Evolutionary conservation across 495 filamentous ascomycete species (phyloP).

Genomic region (Penicillium ochrochloron): DNA sequence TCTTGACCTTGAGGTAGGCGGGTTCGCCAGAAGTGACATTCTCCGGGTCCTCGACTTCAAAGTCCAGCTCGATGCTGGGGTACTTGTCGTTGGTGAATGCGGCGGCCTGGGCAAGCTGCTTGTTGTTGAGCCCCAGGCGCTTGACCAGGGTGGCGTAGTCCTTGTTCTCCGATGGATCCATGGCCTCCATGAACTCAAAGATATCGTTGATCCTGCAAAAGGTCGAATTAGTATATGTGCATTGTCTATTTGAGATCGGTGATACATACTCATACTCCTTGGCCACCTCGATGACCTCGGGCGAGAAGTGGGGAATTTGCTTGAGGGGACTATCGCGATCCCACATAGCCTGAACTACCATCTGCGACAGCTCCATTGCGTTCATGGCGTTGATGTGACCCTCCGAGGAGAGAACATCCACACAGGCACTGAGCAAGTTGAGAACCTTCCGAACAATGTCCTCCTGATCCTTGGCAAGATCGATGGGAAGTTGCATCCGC

Average conservation of each 20-base stretch:
- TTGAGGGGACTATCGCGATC: constrained; percentile 95
- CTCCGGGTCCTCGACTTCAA: constrained; percentile 82
- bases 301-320: constrained; percentile 94
- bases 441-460: constrained; percentile 83
- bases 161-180: constrained; percentile 90
- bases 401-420: constrained; percentile 95
- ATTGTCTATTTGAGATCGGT: not conserved
- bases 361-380: constrained; percentile 99
- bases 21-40: constrained; percentile 78
- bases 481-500: constrained; percentile 90
- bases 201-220: constrained; percentile 75
- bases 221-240: constrained; percentile 41
- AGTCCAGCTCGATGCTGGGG: constrained; percentile 88
- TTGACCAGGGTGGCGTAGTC: constrained; percentile 76
- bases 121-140: constrained; percentile 75
- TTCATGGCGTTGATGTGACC: constrained; percentile 96
- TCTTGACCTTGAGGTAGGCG: constrained; percentile 81
- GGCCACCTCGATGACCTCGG: constrained; percentile 80
- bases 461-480: constrained; percentile 97
- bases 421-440: constrained; percentile 85
- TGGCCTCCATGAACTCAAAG: constrained; percentile 97
- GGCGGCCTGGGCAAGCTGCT: constrained; percentile 85
- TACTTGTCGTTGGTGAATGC: constrained; percentile 97
- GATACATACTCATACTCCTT: constrained; percentile 75
- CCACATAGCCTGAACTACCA: constrained; percentile 99